phyloP scores from a whole-genome alignment of 805 yeast genomes.

The Saccharomycopsis sp. region DNA sequence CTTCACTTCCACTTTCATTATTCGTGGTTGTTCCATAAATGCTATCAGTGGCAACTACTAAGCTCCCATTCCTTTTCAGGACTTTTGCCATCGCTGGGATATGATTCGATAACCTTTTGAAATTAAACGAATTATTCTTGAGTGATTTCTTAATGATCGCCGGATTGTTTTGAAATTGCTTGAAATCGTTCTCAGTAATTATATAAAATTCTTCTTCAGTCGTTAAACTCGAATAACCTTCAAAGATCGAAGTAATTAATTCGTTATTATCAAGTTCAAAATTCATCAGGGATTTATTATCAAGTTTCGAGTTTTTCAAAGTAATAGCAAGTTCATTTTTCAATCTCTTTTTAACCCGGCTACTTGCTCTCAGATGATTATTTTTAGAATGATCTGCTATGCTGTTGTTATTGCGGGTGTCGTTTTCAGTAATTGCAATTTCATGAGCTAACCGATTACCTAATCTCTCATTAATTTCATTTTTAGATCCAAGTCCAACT shows the following conservation, averaged over 20 bases:
- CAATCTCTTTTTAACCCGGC: conserved; percentile 7
- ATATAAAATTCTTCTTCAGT: conserved; percentile 29
- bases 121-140: conserved; percentile 13
- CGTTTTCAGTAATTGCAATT: too few species aligned
- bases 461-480: background rate
- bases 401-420: too few species aligned
- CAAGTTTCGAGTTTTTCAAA: conserved; percentile 9
- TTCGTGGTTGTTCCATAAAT: conserved; percentile 1
- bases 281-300: background rate
- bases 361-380: conserved; percentile 3
- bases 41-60: background rate
- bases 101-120: background rate
- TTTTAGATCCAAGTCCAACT: background rate
- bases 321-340: conserved; percentile 14
- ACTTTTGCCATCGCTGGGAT: too few species aligned
- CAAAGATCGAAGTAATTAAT: conserved; percentile 22
- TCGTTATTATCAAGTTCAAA: conserved; percentile 11
- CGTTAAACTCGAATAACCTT: conserved; percentile 29
- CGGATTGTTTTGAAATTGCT: conserved; percentile 25
- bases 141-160: conserved; percentile 22
- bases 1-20: conserved; percentile 3
- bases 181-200: conserved; percentile 27
- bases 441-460: background rate
- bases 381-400: too few species aligned
- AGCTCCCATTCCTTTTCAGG: too few species aligned